Evolutionary conservation across 306 rosid species (phyloP).

Genomic region (Carpinus viminea): DNA sequence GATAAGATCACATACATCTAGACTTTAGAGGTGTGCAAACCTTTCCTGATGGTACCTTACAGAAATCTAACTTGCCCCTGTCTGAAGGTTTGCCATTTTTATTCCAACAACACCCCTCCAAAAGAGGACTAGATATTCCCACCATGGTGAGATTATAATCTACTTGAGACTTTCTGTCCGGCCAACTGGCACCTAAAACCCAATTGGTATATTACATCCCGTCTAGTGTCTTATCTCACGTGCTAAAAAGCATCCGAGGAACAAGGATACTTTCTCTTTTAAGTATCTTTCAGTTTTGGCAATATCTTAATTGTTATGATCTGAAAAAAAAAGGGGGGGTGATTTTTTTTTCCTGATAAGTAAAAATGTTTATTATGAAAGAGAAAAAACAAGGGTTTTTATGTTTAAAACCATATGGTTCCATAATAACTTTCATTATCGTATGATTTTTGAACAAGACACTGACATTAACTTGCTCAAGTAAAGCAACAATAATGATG

Average conservation of each 20-base stretch:
- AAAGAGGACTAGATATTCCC: background rate
- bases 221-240: background rate
- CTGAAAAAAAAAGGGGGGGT: background rate
- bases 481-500: background rate
- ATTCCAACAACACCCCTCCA: background rate
- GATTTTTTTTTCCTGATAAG: background rate
- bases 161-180: background rate
- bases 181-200: background rate
- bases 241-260: background rate
- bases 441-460: background rate
- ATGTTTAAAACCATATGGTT: background rate
- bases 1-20: constrained; percentile 4
- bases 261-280: background rate
- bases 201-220: background rate
- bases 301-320: background rate
- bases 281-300: background rate
- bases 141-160: background rate
- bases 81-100: background rate
- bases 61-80: background rate
- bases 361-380: background rate
- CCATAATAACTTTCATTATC: background rate
- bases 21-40: background rate
- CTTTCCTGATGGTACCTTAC: background rate
- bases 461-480: background rate
- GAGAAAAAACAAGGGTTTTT: background rate